Evolutionary conservation across 176 grass and related monocot species (phyloP).

Genomic region (Raddia distichophylla): DNA sequence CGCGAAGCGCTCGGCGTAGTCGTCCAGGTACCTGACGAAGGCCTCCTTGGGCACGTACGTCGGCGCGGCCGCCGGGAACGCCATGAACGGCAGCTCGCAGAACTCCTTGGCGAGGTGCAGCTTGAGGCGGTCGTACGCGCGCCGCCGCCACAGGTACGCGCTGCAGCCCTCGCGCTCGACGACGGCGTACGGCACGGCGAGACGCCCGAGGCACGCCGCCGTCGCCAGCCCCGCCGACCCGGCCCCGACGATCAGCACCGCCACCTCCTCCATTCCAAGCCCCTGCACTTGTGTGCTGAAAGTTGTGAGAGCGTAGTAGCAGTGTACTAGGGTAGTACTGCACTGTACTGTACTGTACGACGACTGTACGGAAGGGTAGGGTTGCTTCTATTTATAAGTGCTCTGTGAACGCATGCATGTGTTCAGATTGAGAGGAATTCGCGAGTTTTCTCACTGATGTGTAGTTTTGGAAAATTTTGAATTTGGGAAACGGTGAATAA

Average conservation of each 20-base stretch:
- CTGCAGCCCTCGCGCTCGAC: slow-evolving; percentile 37
- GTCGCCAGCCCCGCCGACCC: slow-evolving; percentile 38
- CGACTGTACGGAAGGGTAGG: too few relatives aligned
- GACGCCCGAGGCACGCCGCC: not conserved
- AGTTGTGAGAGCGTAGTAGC: too few relatives aligned
- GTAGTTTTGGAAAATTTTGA: too few relatives aligned
- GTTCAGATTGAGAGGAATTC: too few relatives aligned
- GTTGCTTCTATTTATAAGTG: too few relatives aligned
- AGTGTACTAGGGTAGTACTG: too few relatives aligned
- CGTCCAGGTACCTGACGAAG: slow-evolving; percentile 39
- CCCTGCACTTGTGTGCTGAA: too few relatives aligned
- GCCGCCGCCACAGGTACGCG: slow-evolving; percentile 40
- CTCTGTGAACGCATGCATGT: too few relatives aligned
- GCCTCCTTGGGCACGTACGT: slow-evolving; percentile 34
- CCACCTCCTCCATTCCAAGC: not conserved
- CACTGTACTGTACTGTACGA: too few relatives aligned
- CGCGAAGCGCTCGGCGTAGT: not conserved
- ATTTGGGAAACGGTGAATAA: too few relatives aligned
- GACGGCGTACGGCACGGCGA: not conserved
- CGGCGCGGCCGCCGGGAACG: not conserved
- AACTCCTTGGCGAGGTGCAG: slow-evolving; percentile 53
- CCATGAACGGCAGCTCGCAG: slow-evolving; percentile 37
- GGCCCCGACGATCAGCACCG: slow-evolving; percentile 29
- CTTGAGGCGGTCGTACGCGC: slow-evolving; percentile 44
- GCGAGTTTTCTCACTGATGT: too few relatives aligned